Evolutionary conservation across 805 yeast genomes (phyloP), one percentile per base, ranked within the genome.

Genomic region (Pichia eremophila): DNA sequence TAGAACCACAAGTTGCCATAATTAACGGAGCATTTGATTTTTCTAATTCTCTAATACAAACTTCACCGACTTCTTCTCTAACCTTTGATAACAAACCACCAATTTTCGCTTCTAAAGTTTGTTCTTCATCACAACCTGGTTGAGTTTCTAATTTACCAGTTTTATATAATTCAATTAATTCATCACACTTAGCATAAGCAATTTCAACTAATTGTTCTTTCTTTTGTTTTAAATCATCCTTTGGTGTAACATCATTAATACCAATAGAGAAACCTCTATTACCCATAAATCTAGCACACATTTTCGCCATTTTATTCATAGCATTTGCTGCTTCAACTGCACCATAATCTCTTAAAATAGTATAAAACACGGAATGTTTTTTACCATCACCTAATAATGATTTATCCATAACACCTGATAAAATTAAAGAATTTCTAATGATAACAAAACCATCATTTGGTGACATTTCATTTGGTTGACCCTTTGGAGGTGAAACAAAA

Each of bases 1-100:
- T 93, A 39, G 98, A 91, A 57, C 99, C 99, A 76, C 98, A 93
- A 2, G 96, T 87, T 12, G 99, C 97, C 99, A 93, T 93, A 62
- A 93, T 91, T 60, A 93, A 76, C 39, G 99, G 99, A 25, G 99
- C 96, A 63, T 93, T 93, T 44, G 88, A 77, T 45, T 83, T 78
- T 55, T 86, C 96, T 50, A 93, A 72, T 67, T 93, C 98, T 46
- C 75, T 78, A 61, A 95, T 91, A 74, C 99, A 95, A 51, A 89
- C 95, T 56, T 91, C 98, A 65, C 99, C 99, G 17, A 91, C 98
- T 66, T 93, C 96, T 72, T 91, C 99, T 78, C 99, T 83, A 48
- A 93, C 99, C 62, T 90, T 93, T 17, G 99, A 93, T 52, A 93
- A 72, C 43, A 93, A 68, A 56, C 99, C 98, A 69, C 96, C 95